phyloP scores from a whole-genome alignment of 2,329 filamentous ascomycete species.

The Madurella mycetomatis region DNA sequence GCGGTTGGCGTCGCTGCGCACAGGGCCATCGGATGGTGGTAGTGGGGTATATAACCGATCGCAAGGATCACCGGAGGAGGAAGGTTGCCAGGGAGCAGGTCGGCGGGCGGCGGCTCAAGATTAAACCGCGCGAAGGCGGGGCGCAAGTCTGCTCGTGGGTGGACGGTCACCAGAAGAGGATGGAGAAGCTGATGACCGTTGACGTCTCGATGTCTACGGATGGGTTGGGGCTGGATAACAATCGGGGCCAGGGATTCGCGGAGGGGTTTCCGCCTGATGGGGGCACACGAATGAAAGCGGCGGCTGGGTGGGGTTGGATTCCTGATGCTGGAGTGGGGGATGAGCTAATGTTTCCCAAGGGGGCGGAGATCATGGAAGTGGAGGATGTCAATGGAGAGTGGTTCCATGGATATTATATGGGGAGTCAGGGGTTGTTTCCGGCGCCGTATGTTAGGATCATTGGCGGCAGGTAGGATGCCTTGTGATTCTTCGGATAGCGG shows the following conservation, averaged over 20 bases:
- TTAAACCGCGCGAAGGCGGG: constrained; percentile 45
- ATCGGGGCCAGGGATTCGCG: constrained; percentile 17
- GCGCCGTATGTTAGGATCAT: constrained; percentile 59
- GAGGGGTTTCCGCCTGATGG: constrained; percentile 67
- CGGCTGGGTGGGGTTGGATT: constrained; percentile 74
- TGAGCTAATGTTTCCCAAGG: constrained; percentile 78
- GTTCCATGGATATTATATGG: constrained; percentile 84
- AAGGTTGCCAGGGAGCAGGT: constrained; percentile 68
- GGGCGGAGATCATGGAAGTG: constrained; percentile 76
- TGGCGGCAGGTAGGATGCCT: neutral
- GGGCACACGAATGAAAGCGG: constrained; percentile 59
- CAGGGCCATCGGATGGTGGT: constrained; percentile 80
- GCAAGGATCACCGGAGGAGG: constrained; percentile 61
- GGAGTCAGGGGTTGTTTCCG: constrained; percentile 73
- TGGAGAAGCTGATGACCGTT: constrained; percentile 46
- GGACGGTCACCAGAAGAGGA: constrained; percentile 30
- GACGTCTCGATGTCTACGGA: constrained; percentile 45
- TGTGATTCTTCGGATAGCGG: neutral
- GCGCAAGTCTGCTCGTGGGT: constrained; percentile 52
- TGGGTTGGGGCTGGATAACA: neutral
- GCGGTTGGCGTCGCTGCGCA: constrained; percentile 79
- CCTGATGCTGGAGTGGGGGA: constrained; percentile 61
- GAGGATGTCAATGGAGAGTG: constrained; percentile 89
- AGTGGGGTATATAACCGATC: constrained; percentile 58
- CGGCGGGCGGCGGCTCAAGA: constrained; percentile 66